phyloP scores from a whole-genome alignment of 768 basidiomycete species.

The Suillus alpinus region DNA sequence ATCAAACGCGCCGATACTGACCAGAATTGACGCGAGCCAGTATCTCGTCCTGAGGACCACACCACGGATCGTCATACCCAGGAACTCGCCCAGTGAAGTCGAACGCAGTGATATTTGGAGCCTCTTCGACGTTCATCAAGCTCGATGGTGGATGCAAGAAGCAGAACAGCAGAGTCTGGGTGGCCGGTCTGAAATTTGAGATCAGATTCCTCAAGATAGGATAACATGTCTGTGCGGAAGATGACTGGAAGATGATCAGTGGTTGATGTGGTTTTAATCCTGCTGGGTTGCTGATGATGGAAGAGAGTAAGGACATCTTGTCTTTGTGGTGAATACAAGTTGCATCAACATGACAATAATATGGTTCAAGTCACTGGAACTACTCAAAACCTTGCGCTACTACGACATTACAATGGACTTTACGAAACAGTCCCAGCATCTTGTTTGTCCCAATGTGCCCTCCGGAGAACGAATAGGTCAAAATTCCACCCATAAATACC shows the following conservation, averaged over 20 bases:
- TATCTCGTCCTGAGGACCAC: conserved; percentile 36
- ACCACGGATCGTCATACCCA: conserved; percentile 43
- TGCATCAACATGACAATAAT: not conserved
- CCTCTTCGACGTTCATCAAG: conserved; percentile 30
- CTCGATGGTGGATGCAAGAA: conserved; percentile 54
- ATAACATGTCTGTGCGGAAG: conserved; percentile 53
- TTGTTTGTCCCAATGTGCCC: conserved; percentile 43
- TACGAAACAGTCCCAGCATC: not conserved
- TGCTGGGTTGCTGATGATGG: conserved; percentile 24
- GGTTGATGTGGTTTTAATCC: conserved; percentile 34
- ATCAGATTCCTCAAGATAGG: conserved; percentile 53
- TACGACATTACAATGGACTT: not conserved
- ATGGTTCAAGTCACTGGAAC: not conserved
- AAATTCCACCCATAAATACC: conserved; percentile 61
- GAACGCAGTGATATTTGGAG: conserved; percentile 37
- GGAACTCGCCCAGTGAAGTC: conserved; percentile 53
- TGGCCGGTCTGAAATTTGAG: conserved; percentile 18
- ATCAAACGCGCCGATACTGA: conserved; percentile 28
- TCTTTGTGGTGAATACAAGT: not conserved
- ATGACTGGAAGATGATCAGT: conserved; percentile 58
- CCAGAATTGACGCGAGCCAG: conserved; percentile 40
- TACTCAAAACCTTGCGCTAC: not conserved
- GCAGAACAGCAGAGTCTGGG: conserved; percentile 48
- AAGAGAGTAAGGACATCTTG: conserved; percentile 27
- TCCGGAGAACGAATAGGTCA: conserved; percentile 41